Evolutionary conservation across 2,329 filamentous ascomycete species (phyloP).

Genomic region (Clarireedia hainanense): DNA sequence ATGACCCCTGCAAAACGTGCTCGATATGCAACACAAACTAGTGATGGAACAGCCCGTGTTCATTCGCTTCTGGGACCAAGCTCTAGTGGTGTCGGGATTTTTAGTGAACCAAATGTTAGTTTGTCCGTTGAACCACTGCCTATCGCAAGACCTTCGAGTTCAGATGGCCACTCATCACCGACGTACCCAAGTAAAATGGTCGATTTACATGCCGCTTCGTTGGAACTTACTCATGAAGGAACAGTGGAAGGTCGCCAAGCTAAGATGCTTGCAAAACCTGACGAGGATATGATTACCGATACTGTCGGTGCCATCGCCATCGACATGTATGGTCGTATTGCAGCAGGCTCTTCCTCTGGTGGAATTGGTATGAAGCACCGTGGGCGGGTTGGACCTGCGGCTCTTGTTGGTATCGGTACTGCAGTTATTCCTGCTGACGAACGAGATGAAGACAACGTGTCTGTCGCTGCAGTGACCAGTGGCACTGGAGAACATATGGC

Average conservation of each 20-base stretch:
- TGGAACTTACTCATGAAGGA: slow-evolving; percentile 18
- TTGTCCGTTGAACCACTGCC: slow-evolving; percentile 10
- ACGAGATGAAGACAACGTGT: slow-evolving; percentile 58
- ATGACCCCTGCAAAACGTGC: slow-evolving; percentile 23
- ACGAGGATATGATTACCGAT: slow-evolving; percentile 68
- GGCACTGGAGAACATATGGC: slow-evolving; percentile 98
- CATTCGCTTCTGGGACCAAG: slow-evolving; percentile 24
- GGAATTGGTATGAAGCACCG: slow-evolving; percentile 98
- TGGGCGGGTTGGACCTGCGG: slow-evolving; percentile 85
- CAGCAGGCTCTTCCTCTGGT: slow-evolving; percentile 90
- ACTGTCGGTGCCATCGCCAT: slow-evolving; percentile 95
- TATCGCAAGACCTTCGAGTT: slow-evolving; percentile 11
- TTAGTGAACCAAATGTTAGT: slow-evolving; percentile 16
- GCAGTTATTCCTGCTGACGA: slow-evolving; percentile 74
- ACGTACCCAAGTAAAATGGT: not conserved
- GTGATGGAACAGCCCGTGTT: slow-evolving; percentile 20
- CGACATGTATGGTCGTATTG: slow-evolving; percentile 77
- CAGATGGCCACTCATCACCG: slow-evolving; percentile 25
- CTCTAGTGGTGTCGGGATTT: slow-evolving; percentile 9
- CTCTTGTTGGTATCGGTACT: slow-evolving; percentile 84
- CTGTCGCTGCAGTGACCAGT: slow-evolving; percentile 80
- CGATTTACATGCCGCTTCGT: slow-evolving; percentile 5
- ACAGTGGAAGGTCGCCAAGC: slow-evolving; percentile 16
- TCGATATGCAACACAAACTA: slow-evolving; percentile 18
- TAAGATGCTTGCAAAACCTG: not conserved